Evolutionary conservation across 2,329 filamentous ascomycete species (phyloP).

Genomic region (Bipolaris gigantea): DNA sequence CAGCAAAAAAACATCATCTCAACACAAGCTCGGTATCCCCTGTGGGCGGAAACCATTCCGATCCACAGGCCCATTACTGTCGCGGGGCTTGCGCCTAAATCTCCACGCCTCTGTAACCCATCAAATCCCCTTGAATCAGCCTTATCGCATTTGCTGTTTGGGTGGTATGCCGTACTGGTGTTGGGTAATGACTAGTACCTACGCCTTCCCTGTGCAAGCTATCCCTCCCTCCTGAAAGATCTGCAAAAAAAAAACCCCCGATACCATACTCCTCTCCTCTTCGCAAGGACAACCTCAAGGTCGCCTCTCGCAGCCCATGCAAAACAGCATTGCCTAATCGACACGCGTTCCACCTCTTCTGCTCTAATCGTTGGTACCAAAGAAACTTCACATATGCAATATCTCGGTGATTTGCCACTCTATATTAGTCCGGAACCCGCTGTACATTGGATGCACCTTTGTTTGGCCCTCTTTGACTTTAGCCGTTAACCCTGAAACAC

Average conservation of each 20-base stretch:
- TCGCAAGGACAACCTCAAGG: not conserved
- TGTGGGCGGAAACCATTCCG: constrained; percentile 1
- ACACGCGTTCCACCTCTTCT: not conserved
- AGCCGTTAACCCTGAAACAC: constrained; percentile 5
- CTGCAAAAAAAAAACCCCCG: not conserved
- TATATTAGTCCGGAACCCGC: constrained; percentile 10
- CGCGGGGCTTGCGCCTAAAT: constrained; percentile 2
- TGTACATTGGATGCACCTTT: constrained; percentile 2
- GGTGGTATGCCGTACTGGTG: constrained; percentile 3
- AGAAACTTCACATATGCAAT: not conserved
- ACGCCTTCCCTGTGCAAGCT: not conserved
- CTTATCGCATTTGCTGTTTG: constrained; percentile 5
- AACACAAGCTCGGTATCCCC: constrained; percentile 4
- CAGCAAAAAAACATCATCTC: constrained; percentile 3
- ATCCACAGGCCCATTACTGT: not conserved
- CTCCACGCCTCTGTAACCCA: not conserved
- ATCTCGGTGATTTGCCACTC: constrained; percentile 7
- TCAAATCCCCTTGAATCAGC: constrained; percentile 6
- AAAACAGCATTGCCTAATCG: not conserved
- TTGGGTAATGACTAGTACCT: not conserved
- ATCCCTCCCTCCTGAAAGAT: not conserved
- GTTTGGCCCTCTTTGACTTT: constrained; percentile 7
- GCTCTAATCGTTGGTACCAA: not conserved
- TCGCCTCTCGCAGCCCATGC: not conserved
- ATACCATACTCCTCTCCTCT: not conserved